phyloP scores from a whole-genome alignment of 148 eudicot genomes.

The Arctostaphylos glauca region DNA sequence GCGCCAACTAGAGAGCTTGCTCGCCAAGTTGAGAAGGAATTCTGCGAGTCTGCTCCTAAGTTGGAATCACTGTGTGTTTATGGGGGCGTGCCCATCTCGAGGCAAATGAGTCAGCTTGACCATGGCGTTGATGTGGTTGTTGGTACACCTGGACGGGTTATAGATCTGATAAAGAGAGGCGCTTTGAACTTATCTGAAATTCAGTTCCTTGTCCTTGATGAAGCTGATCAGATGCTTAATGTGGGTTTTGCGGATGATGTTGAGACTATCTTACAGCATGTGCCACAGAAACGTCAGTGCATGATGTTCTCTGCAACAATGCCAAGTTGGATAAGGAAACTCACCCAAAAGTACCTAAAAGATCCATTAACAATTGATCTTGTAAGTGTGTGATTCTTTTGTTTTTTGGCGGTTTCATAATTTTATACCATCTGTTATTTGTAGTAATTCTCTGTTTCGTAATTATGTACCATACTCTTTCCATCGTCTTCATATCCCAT shows the following conservation, averaged over 20 bases:
- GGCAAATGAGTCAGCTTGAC: slow-evolving; percentile 65
- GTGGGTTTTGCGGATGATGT: slow-evolving; percentile 94
- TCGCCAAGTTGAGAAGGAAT: slow-evolving; percentile 90
- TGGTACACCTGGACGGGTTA: slow-evolving; percentile 94
- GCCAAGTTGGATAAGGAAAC: slow-evolving; percentile 83
- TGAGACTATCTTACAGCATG: slow-evolving; percentile 67
- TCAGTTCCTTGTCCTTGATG: slow-evolving; percentile 86
- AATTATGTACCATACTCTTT: neutral
- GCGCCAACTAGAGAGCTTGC: slow-evolving; percentile 98
- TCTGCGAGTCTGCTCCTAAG: slow-evolving; percentile 57
- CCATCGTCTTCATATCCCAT: neutral
- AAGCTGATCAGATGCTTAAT: slow-evolving; percentile 99
- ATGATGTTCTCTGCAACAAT: slow-evolving; percentile 98
- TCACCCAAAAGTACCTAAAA: slow-evolving; percentile 69
- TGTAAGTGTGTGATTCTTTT: slow-evolving; percentile 40
- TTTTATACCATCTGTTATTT: neutral
- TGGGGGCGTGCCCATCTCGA: slow-evolving; percentile 77
- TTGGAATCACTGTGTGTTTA: slow-evolving; percentile 85
- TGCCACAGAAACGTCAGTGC: slow-evolving; percentile 72
- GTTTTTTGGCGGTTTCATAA: neutral
- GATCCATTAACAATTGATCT: slow-evolving; percentile 76
- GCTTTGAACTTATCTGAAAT: slow-evolving; percentile 65
- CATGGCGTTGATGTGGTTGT: slow-evolving; percentile 82
- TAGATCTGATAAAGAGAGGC: slow-evolving; percentile 91
- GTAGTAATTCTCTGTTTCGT: neutral